Base-by-base conservation (phyloP, 768 basidiomycete genomes). In the Suillus spraguei region DNA sequence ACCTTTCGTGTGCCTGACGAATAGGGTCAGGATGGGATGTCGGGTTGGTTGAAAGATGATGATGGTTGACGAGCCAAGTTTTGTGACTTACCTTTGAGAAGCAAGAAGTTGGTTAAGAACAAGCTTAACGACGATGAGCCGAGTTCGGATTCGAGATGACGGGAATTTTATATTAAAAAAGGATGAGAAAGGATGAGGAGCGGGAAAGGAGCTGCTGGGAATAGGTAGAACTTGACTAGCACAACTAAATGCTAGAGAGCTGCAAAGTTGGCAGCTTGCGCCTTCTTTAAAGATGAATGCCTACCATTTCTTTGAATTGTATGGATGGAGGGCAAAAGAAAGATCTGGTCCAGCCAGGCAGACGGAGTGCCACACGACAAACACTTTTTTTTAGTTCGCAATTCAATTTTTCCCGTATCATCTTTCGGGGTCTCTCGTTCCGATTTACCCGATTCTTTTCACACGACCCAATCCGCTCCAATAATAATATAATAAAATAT, bases 281-380 rank as follows among this genome's bases (percentile, higher is more conserved):
- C 55, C 55, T 36, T 56, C 55, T 52, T 52, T 52, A 56, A 39
- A 56, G 36, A 56, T 38, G 14, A 24, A 16, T 16, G 16, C 16
- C 5, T 8, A 9, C 14, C 55, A 56, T 56, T 56, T 56, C 36
- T 24, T 56, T 22, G 4, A 56, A 38, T 56, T 56, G 36, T 13
- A 38, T 56, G 55, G 55, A 38, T 38, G 36, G 55, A 56, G 55
- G 55, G 55, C 38, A 56, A 38, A 9, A 39, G 38, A 56, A 39
- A 38, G 54, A 60, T 52, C 46, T 56, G 54, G 60, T 14, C 35
- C 60, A 53, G 35, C 46, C 49, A 60, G 49, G 33, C 28, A 33
- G 35, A 22, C 35, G 54, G 14, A 49, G 16, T 58, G 55, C 56
- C 56, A 41, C 56, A 38, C 55, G 13, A 22, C 14, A 38, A 56